phyloP scores from a whole-genome alignment of 257 asterid species.

The Echites panduratus region DNA sequence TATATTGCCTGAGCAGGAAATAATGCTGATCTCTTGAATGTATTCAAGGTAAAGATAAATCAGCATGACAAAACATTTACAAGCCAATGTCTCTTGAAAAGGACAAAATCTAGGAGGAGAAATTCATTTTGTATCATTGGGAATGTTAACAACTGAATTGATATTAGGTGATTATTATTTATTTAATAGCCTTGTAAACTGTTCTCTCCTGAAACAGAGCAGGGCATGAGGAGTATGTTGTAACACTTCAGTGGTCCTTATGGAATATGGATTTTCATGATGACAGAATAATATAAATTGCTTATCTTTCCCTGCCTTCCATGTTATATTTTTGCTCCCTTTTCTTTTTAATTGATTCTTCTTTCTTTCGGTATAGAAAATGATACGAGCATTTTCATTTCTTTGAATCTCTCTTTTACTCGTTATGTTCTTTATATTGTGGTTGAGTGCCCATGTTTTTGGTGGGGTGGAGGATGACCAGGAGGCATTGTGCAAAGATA shows the following conservation, averaged over 20 bases:
- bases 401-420: background rate
- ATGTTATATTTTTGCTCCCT: background rate
- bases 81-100: background rate
- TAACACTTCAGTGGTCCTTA: background rate
- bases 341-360: background rate
- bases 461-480: background rate
- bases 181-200: slow-evolving; percentile 24
- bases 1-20: background rate
- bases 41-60: background rate
- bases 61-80: too few relatives aligned
- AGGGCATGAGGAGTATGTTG: slow-evolving; percentile 7
- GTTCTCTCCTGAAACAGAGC: background rate
- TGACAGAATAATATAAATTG: slow-evolving; percentile 12
- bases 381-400: background rate
- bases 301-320: background rate
- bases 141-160: slow-evolving; percentile 32
- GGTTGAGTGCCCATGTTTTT: background rate
- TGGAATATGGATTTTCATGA: slow-evolving; percentile 6
- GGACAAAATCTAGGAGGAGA: slow-evolving; percentile 45
- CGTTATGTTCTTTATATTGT: background rate
- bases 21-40: background rate
- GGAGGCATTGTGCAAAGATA: background rate
- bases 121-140: slow-evolving; percentile 37
- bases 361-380: background rate
- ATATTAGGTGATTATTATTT: slow-evolving; percentile 18